Percentiles rank a stretch among this genome's conserved stretches.
These are phyloP conservation scores for Brassica juncea DNA, from an alignment of 345 rosid species.

Conservation along the genomic window DNA sequence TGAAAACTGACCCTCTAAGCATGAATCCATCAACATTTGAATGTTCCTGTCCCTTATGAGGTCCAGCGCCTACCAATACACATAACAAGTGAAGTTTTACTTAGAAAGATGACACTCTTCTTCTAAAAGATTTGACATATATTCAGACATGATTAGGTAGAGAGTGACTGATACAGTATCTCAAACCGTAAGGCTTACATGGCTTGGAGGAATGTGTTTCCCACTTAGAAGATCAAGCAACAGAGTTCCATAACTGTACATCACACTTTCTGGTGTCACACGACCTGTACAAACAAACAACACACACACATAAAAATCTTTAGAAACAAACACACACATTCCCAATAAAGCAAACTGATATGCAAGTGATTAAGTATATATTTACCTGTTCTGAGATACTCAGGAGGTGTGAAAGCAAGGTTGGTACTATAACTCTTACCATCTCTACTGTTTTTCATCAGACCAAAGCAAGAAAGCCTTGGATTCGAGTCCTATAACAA, in stretches of 20 bases:
- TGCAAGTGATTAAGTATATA: slow-evolving; percentile 20
- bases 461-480: slow-evolving; percentile 86
- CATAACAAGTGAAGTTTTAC: background rate
- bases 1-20: slow-evolving; percentile 89
- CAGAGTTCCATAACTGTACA: slow-evolving; percentile 95
- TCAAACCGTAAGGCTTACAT: slow-evolving; percentile 53
- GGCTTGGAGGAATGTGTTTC: slow-evolving; percentile 94
- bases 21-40: slow-evolving; percentile 86
- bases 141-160: background rate
- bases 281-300: slow-evolving; percentile 56
- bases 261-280: slow-evolving; percentile 91
- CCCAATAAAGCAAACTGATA: background rate
- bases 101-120: background rate
- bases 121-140: background rate
- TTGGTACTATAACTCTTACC: slow-evolving; percentile 97
- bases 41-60: slow-evolving; percentile 88
- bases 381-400: slow-evolving; percentile 88
- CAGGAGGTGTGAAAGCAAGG: slow-evolving; percentile 94
- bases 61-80: slow-evolving; percentile 75
- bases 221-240: slow-evolving; percentile 97
- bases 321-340: slow-evolving; percentile 3
- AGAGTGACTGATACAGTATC: background rate
- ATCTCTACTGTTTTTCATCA: slow-evolving; percentile 96
- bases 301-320: background rate
- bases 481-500: slow-evolving; percentile 78